These are phyloP conservation scores for Phytophthora brassicae DNA, from an alignment of 352 stramenopile species.

Conservation along the genomic window DNA sequence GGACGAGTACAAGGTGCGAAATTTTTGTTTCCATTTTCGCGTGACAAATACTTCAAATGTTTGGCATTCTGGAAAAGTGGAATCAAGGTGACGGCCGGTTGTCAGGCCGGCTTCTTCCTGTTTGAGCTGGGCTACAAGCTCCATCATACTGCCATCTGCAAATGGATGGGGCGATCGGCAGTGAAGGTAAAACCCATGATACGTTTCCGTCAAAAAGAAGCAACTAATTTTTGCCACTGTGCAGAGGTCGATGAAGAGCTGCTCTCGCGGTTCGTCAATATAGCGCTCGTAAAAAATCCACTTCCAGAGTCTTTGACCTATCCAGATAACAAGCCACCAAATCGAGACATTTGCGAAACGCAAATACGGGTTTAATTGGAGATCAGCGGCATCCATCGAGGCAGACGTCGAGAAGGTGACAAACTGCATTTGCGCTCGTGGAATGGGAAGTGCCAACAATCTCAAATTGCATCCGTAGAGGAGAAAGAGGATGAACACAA, in stretches of 20 bases:
- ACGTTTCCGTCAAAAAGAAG: slow-evolving; percentile 90
- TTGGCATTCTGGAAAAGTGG: slow-evolving; percentile 82
- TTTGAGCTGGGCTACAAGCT: slow-evolving; percentile 90
- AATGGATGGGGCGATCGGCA: slow-evolving; percentile 92
- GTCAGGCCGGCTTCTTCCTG: slow-evolving; percentile 90
- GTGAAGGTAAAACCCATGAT: slow-evolving; percentile 95
- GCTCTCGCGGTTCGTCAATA: slow-evolving; percentile 64
- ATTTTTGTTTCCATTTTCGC: slow-evolving; percentile 83
- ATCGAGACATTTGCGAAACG: slow-evolving; percentile 89
- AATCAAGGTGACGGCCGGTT: slow-evolving; percentile 83
- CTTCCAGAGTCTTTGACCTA: slow-evolving; percentile 85
- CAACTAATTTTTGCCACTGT: slow-evolving; percentile 93
- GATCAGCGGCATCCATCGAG: slow-evolving; percentile 12
- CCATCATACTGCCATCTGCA: slow-evolving; percentile 92
- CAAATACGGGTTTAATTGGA: slow-evolving; percentile 84
- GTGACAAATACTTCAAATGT: slow-evolving; percentile 93
- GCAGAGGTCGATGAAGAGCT: slow-evolving; percentile 93
- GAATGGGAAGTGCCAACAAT: slow-evolving; percentile 54
- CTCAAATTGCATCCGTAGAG: slow-evolving; percentile 75
- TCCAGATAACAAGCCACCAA: slow-evolving; percentile 80
- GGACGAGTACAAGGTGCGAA: slow-evolving; percentile 54
- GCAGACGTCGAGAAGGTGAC: slow-evolving; percentile 28
- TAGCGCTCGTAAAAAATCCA: slow-evolving; percentile 88
- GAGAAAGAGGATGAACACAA: slow-evolving; percentile 88
- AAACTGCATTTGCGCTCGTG: slow-evolving; percentile 52